Conservation (phyloP, 805 yeast genomes). For the Starmerella roubikii region DNA sequence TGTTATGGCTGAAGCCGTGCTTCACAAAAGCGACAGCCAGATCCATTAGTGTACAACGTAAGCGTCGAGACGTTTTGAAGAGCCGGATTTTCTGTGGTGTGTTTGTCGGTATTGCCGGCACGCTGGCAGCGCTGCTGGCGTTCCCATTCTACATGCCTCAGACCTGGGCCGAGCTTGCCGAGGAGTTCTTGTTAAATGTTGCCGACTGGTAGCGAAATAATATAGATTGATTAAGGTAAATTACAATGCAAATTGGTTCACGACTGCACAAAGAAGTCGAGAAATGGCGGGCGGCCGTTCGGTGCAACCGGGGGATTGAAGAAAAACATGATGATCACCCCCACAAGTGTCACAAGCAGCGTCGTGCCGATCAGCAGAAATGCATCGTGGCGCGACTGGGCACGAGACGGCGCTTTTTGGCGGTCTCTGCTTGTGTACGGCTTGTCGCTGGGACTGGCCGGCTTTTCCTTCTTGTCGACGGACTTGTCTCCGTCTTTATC, state of each 20-base stretch:
- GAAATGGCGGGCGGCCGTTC: constrained; percentile 8
- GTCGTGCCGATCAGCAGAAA: constrained; percentile 18
- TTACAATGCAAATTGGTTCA: too few relatives aligned
- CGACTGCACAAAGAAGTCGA: neutral
- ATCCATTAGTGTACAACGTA: constrained; percentile 68
- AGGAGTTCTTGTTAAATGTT: too few relatives aligned
- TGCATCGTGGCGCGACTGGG: constrained; percentile 12
- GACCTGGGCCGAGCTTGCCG: neutral
- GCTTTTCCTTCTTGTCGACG: neutral
- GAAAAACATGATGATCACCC: constrained; percentile 21
- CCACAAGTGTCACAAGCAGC: constrained; percentile 18
- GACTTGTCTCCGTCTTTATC: too few relatives aligned
- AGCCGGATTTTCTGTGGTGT: constrained; percentile 11
- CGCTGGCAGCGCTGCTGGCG: constrained; percentile 2
- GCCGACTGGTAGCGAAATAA: too few relatives aligned
- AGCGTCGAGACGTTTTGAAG: constrained; percentile 42
- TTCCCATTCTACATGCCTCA: constrained; percentile 4
- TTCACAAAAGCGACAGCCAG: constrained; percentile 53
- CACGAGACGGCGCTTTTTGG: neutral
- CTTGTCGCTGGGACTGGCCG: neutral
- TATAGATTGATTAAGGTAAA: too few relatives aligned
- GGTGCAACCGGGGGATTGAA: constrained; percentile 21
- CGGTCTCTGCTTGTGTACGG: neutral
- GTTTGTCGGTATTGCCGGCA: constrained; percentile 1
- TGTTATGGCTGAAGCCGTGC: constrained; percentile 83